Evolutionary conservation across 352 stramenopile species (phyloP).

Genomic region (Phytophthora chlamydospora): DNA sequence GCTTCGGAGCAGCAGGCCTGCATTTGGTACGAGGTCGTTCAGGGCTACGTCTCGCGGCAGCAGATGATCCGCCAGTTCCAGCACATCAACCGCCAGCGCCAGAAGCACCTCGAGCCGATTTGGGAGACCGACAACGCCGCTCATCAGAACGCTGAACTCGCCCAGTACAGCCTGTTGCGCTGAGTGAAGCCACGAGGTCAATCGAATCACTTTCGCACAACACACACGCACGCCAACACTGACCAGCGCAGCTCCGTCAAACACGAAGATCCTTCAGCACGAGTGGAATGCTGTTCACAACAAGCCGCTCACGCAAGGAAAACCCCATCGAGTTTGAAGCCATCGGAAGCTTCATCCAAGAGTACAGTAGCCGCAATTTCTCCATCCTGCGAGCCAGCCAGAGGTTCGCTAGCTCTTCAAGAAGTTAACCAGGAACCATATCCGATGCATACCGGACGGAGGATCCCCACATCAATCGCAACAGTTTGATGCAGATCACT

Average conservation of each 20-base stretch:
- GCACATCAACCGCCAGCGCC: conserved; percentile 44
- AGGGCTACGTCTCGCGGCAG: conserved; percentile 48
- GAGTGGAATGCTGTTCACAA: conserved; percentile 16
- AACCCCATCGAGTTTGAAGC: conserved; percentile 29
- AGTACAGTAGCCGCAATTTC: conserved; percentile 1
- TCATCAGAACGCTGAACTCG: conserved; percentile 25
- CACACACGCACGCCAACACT: no score
- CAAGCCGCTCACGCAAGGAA: conserved; percentile 9
- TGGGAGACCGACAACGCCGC: conserved; percentile 43
- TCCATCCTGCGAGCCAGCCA: neutral
- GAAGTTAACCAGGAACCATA: conserved; percentile 4
- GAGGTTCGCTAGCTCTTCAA: conserved; percentile 1
- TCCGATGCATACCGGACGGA: neutral
- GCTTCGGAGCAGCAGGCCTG: conserved; percentile 60
- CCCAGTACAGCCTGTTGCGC: conserved; percentile 26
- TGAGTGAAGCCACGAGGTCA: conserved; percentile 13
- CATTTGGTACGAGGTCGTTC: conserved; percentile 69
- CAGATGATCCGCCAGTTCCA: conserved; percentile 46
- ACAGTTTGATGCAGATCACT: neutral
- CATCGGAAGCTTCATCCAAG: conserved; percentile 35
- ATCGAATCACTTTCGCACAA: neutral
- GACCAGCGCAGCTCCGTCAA: neutral
- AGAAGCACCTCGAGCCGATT: conserved; percentile 50
- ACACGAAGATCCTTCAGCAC: conserved; percentile 11
- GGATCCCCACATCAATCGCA: neutral